Conservation (phyloP, 331 rosid genomes). For the Spiraea crenata region DNA sequence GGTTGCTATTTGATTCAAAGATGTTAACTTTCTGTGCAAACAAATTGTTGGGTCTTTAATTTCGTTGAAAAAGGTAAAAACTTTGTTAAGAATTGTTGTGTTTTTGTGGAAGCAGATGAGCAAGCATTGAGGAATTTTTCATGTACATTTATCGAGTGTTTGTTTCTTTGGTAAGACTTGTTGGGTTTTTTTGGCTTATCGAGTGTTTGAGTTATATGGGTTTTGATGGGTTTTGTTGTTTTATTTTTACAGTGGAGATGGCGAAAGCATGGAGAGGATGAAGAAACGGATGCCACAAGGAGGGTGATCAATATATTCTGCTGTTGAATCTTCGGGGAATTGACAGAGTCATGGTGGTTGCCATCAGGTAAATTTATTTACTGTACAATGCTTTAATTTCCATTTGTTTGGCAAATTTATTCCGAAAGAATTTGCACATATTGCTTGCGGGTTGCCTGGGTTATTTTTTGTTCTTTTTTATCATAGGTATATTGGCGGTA, state of each 20-base stretch:
- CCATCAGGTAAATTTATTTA: too few relatives aligned
- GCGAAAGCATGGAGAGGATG: slow-evolving; percentile 45
- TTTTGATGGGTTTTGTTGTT: not conserved
- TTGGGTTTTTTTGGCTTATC: not conserved
- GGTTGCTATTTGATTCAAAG: not conserved
- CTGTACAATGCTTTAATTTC: too few relatives aligned
- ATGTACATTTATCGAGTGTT: not conserved
- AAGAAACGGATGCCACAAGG: slow-evolving; percentile 30
- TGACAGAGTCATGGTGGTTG: too few relatives aligned
- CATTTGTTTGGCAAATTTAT: too few relatives aligned
- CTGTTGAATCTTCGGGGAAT: too few relatives aligned
- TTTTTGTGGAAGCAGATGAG: not conserved
- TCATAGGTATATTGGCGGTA: too few relatives aligned
- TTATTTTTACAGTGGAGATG: slow-evolving; percentile 31
- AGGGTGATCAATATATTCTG: slow-evolving; percentile 22
- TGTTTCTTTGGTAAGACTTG: not conserved
- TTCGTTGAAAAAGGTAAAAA: not conserved
- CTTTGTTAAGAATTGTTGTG: not conserved
- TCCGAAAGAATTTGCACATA: too few relatives aligned
- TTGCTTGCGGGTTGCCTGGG: too few relatives aligned
- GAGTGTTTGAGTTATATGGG: slow-evolving; percentile 5
- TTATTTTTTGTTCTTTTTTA: too few relatives aligned
- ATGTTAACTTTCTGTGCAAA: not conserved
- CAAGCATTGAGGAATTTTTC: not conserved
- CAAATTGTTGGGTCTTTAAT: not conserved